Percentiles rank a stretch among this genome's conserved stretches.
Evolutionary conservation across 805 yeast species (phyloP).

Genomic region (Cyberlindnera meyerae): DNA sequence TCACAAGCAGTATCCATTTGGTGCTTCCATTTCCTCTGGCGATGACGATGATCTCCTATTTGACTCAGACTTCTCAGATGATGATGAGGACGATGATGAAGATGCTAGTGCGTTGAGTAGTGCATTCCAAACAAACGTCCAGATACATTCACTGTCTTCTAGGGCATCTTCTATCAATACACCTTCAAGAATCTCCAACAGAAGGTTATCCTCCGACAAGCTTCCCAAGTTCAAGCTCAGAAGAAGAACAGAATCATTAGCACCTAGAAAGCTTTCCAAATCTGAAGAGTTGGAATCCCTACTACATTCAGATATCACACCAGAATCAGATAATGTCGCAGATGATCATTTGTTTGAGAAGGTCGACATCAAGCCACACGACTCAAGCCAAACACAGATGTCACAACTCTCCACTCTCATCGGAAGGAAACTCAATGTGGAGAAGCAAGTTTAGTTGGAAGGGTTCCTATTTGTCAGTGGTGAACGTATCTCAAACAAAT

Average conservation of each 20-base stretch:
- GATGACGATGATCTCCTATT: constrained; percentile 26
- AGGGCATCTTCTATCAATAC: constrained; percentile 12
- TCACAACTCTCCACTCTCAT: constrained; percentile 43
- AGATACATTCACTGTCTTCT: constrained; percentile 16
- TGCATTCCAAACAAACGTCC: constrained; percentile 31
- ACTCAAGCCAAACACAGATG: not conserved
- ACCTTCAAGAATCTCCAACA: constrained; percentile 12
- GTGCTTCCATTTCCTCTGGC: constrained; percentile 26
- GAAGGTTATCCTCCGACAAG: constrained; percentile 22
- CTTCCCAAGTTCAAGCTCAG: constrained; percentile 9
- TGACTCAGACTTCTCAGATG: constrained; percentile 33
- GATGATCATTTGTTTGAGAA: constrained; percentile 7
- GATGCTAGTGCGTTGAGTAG: constrained; percentile 37
- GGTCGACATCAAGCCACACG: not conserved
- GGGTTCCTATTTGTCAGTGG: constrained; percentile 36
- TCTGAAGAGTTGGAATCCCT: constrained; percentile 1
- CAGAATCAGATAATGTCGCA: not conserved
- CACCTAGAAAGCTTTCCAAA: constrained; percentile 1
- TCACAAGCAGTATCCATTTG: constrained; percentile 15
- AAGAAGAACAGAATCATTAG: constrained; percentile 17
- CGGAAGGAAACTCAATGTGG: constrained; percentile 27
- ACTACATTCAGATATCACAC: constrained; percentile 3
- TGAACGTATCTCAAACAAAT: constrained; percentile 20
- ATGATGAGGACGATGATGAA: constrained; percentile 39
- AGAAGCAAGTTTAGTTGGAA: constrained; percentile 36